Conservation (phyloP, 352 stramenopile species). For the Phytopythium oedochilum region DNA sequence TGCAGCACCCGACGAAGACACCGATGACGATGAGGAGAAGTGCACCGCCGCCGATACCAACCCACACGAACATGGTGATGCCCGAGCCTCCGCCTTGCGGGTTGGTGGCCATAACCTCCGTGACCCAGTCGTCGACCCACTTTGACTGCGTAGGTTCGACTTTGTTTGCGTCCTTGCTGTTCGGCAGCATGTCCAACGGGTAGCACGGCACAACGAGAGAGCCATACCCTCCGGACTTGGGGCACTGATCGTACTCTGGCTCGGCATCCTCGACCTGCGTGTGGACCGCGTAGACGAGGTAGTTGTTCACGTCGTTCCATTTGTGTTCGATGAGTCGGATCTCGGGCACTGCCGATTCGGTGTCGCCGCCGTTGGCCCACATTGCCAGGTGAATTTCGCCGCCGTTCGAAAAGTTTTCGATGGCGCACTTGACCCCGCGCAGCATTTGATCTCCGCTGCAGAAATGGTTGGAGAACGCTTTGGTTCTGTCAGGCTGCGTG, state of each 20-base stretch:
- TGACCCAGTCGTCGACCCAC: conserved; percentile 6
- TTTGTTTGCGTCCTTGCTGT: not conserved
- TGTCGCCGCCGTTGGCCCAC: conserved; percentile 16
- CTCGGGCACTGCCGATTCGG: conserved; percentile 6
- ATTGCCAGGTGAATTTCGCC: conserved; percentile 11
- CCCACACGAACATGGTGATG: conserved; percentile 4
- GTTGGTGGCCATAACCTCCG: not conserved
- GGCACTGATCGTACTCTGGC: conserved; percentile 10
- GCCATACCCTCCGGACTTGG: conserved; percentile 14
- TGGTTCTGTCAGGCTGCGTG: conserved; percentile 10
- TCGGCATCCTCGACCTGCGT: conserved; percentile 7
- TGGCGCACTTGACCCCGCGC: conserved; percentile 19
- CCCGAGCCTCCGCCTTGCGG: not conserved
- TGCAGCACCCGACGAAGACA: not conserved
- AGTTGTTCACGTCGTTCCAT: conserved; percentile 7
- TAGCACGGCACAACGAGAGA: conserved; percentile 19
- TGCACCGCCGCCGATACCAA: conserved; percentile 8
- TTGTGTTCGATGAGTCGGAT: conserved; percentile 6
- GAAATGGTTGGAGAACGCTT: conserved; percentile 7
- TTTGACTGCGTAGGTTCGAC: conserved; percentile 1
- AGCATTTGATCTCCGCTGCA: conserved; percentile 37
- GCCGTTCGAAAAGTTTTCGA: conserved; percentile 12
- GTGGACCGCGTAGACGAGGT: conserved; percentile 16
- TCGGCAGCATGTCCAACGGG: not conserved
- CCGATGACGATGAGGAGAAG: conserved; percentile 4